Base-by-base conservation (phyloP, 1,284 basidiomycete species). In the Irpex sp. region DNA sequence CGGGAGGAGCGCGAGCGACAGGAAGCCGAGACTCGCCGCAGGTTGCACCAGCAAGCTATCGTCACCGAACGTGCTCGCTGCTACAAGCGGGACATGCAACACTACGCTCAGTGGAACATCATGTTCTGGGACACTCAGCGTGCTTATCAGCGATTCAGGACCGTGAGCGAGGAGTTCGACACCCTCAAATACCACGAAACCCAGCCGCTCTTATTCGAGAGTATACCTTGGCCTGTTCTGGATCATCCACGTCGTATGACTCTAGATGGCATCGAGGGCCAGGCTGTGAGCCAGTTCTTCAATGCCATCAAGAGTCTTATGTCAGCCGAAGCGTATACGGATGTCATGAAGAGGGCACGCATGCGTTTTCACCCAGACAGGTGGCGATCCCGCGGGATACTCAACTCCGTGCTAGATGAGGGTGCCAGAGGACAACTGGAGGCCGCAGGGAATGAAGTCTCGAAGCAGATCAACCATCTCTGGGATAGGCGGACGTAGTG, bases 211-310 rank as follows among this genome's bases (percentile, higher is more conserved):
- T 74, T 77, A 0, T 83, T 84, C 63, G 81, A 83, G 37, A 80
- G 79, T 58, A 77, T 90, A 31, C 88, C 88, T 0, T 90, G 88
- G 89, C 88, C 88, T 4, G 79, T 84, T 13, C 71, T 90, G 26
- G 74, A 77, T 49, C 70, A 74, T 21, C 69, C 64, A 8, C 17
- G 53, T 15, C 66, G 72, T 19, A 79, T 84, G 63, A 77, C 78
- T 4, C 72, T 86, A 0, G 82, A 86, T 66, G 83, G 87, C 63
- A 77, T 90, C 49, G 83, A 84, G 60, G 89, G 85, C 84, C 71
- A 77, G n/a, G 76, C 83, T 0, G 87, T 90, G 46, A 85, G 88
- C 68, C 73, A 74, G 19, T 90, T 90, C 71, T 90, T 89, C 67
- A 70, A 72, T n/a, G 74, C 75, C 5, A 77, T 84, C 17, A 77